Evolutionary conservation across 495 filamentous ascomycete species (phyloP), one percentile per base, ranked within the genome.

Genomic region (Aspergillus ellipticus): DNA sequence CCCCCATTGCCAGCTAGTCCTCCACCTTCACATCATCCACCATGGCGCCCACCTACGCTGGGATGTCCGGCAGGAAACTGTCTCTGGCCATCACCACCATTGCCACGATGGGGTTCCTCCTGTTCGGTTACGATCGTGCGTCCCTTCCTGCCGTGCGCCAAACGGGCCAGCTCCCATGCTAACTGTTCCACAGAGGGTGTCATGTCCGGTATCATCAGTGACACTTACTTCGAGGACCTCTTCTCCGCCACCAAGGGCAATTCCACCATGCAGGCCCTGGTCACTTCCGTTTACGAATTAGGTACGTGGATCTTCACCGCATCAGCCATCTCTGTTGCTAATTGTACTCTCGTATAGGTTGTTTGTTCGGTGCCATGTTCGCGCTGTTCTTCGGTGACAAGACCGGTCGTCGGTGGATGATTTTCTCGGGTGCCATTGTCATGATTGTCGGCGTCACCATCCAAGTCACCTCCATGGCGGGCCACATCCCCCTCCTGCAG

Each of bases 261-360:
- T 62, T 71, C 83, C 5, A 85, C 84, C 1, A 89, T 90, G 83
- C 88, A 92, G 66, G 89, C 87, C 26, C 74, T 89, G 17, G 86
- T 93, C 13, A 93, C 89, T 2, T 87, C 89, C 3, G 89, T 95
- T 42, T 94, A 92, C 65, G 89, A 92, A 62, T 78, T 92, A 35
- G 89, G 74, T 55, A 47, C 26, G 59, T 55, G 19, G 4, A 28
- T 82, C 81, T 20, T 57, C 79, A 26, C 67, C 21, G 69, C 83
- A 20, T 81, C 81, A 9, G 69, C 70, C 9, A 76, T 86, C 20
- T 78, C 81, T 28, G 3, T 28, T 28, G 24, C 26, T 51, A 16
- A 47, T 9, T 20, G 17, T 4, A 29, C 8, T 11, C 3, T 37
- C 6, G 6, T 29, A 85, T 81, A 65, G 63, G 88, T 11, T 92